Conservation (phyloP, 2,329 filamentous ascomycete species). For the Colletotrichum agaves region DNA sequence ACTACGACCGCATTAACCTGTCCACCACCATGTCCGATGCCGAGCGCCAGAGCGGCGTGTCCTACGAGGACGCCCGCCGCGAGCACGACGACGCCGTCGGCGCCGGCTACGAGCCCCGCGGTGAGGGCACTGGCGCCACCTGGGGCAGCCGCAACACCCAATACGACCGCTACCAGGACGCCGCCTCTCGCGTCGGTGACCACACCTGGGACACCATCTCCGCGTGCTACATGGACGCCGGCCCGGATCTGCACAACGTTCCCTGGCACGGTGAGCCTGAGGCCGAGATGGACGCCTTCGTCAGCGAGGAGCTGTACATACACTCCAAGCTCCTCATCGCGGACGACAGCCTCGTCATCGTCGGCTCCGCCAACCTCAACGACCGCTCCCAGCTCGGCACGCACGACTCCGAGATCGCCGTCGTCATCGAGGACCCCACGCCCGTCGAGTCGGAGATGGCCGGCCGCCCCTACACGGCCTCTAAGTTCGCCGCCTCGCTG, state of each 20-base stretch:
- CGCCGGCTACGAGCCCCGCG: slow-evolving; percentile 52
- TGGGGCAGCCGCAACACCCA: slow-evolving; percentile 52
- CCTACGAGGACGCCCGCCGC: slow-evolving; percentile 73
- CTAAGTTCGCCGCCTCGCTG: slow-evolving; percentile 81
- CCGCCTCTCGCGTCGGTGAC: slow-evolving; percentile 65
- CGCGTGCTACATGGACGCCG: slow-evolving; percentile 84
- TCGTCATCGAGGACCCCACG: slow-evolving; percentile 83
- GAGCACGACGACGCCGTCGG: slow-evolving; percentile 71
- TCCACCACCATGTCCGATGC: slow-evolving; percentile 69
- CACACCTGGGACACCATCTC: slow-evolving; percentile 79
- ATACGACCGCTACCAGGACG: slow-evolving; percentile 79
- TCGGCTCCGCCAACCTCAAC: slow-evolving; percentile 73
- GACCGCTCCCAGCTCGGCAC: slow-evolving; percentile 80
- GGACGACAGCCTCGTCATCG: slow-evolving; percentile 84
- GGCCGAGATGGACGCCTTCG: slow-evolving; percentile 68
- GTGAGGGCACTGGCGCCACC: slow-evolving; percentile 44
- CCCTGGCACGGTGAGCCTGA: slow-evolving; percentile 67
- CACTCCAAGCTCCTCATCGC: slow-evolving; percentile 81
- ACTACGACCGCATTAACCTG: slow-evolving; percentile 84
- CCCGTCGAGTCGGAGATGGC: slow-evolving; percentile 78
- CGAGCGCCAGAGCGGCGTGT: slow-evolving; percentile 72
- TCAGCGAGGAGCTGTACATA: slow-evolving; percentile 71
- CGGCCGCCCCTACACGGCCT: slow-evolving; percentile 76
- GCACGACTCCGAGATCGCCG: slow-evolving; percentile 91
- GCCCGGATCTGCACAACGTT: slow-evolving; percentile 71